Base-by-base conservation (phyloP, 345 rosid genomes). In the Ceriops tagal region DNA sequence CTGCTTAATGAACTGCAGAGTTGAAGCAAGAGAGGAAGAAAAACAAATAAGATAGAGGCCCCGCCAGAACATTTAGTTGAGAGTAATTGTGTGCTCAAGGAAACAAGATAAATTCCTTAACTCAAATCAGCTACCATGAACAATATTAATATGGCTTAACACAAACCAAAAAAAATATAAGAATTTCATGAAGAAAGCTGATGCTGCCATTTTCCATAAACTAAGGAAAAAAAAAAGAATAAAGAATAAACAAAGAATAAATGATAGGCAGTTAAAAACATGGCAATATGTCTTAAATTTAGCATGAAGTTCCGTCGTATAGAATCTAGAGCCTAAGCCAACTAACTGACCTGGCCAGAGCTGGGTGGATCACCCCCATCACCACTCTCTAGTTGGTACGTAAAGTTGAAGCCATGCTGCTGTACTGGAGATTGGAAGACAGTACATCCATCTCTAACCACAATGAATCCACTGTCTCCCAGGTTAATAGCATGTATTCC, bases 361-460 rank as follows among this genome's bases (percentile, higher is more conserved):
- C 71, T 68, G 31, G 80, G 80, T 31, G 53, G 73, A 60, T 77
- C 80, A 59, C 80, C 77, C 2, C 22, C 53, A 19, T 53, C 47
- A 18, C 73, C 64, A 18, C 64, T 68, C 10, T 64, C 80, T 31
- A 77, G 65, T 63, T 77, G 80, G 58, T 68, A 77, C 1, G 80
- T 72, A 67, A 77, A 77, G 64, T 77, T 77, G 74, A 77, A 77
- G 43, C 74, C 77, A 59, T 77, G 80, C 67, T 77, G 80, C 62
- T 77, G 80, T 27, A 77, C 80, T 37, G 80, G 80, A 46, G 80
- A 77, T 9, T 65, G 74, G 24, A 77, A 77, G n/a, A 77, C 35
- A 31, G 77, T 72, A 49, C 66, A 64, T 51, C 80, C 80, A 68
- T 72, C 77, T 72, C 80, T 73, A 0, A 77, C 69, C 67, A 77